A percentile compares a stretch with the other conserved stretches of the same genome.
phyloP scores from a whole-genome alignment of 202 grass and related monocot genomes.

The Bolboschoenoplectus hybrid region DNA sequence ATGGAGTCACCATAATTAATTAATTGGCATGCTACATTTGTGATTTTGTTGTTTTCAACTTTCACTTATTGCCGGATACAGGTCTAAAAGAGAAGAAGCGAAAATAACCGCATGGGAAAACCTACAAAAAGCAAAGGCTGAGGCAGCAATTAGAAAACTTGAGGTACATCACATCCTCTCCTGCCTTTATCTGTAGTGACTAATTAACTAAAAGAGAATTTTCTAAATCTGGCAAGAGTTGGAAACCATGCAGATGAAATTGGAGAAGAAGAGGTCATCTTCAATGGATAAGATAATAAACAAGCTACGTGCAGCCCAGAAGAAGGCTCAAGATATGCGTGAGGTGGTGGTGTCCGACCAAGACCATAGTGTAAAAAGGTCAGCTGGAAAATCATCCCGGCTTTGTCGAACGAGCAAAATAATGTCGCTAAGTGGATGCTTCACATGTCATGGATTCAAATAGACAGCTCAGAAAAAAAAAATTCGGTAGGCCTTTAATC shows the following conservation, averaged over 20 bases:
- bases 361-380: slow-evolving; percentile 45
- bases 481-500: background rate
- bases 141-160: slow-evolving; percentile 83
- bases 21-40: background rate
- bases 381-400: slow-evolving; percentile 49
- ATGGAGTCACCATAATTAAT: background rate
- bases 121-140: slow-evolving; percentile 94
- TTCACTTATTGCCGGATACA: slow-evolving; percentile 36
- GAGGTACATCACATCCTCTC: slow-evolving; percentile 58
- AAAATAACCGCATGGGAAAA: slow-evolving; percentile 99
- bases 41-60: slow-evolving; percentile 10
- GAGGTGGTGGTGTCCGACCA: slow-evolving; percentile 50
- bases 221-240: background rate
- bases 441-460: slow-evolving; percentile 73
- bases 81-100: slow-evolving; percentile 96
- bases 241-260: slow-evolving; percentile 74
- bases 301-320: slow-evolving; percentile 76
- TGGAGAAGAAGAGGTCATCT: slow-evolving; percentile 94
- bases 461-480: background rate
- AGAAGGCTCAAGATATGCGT: slow-evolving; percentile 90
- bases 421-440: slow-evolving; percentile 68
- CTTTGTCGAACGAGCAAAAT: slow-evolving; percentile 47
- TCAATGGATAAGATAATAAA: slow-evolving; percentile 94
- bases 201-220: background rate
- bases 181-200: background rate